These are phyloP conservation scores for Raphanus hybrid DNA, from an alignment of 441 rosid species.

Conservation along the genomic window DNA sequence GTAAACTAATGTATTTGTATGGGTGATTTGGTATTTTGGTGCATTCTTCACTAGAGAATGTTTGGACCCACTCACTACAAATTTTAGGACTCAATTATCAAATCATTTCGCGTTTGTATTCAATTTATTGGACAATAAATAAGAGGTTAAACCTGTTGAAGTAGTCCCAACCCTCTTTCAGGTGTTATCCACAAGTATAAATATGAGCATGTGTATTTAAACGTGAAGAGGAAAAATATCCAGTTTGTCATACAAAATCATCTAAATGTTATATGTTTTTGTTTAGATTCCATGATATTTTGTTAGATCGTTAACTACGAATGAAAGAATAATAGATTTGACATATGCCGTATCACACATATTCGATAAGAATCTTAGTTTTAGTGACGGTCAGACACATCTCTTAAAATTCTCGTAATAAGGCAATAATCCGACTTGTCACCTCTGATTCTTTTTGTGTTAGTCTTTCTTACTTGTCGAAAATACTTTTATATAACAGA, in stretches of 20 bases:
- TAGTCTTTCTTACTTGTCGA: background rate
- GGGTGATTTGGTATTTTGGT: background rate
- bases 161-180: background rate
- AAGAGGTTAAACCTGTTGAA: background rate
- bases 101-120: background rate
- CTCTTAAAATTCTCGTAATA: background rate
- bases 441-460: too few relatives aligned
- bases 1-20: background rate
- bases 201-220: background rate
- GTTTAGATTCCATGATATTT: background rate
- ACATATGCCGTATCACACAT: constrained; percentile 6
- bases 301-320: background rate
- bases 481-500: background rate
- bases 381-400: constrained; percentile 21
- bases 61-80: background rate
- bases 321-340: constrained; percentile 15
- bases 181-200: background rate
- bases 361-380: constrained; percentile 29
- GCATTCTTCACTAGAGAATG: constrained; percentile 3
- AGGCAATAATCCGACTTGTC: background rate
- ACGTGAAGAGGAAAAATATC: background rate
- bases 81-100: background rate
- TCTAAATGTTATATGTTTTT: too few relatives aligned
- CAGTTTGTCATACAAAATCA: background rate
- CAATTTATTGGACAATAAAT: background rate